Evolutionary conservation across 352 stramenopile genomes (phyloP).

Genomic region (Peronospora belbahrii): DNA sequence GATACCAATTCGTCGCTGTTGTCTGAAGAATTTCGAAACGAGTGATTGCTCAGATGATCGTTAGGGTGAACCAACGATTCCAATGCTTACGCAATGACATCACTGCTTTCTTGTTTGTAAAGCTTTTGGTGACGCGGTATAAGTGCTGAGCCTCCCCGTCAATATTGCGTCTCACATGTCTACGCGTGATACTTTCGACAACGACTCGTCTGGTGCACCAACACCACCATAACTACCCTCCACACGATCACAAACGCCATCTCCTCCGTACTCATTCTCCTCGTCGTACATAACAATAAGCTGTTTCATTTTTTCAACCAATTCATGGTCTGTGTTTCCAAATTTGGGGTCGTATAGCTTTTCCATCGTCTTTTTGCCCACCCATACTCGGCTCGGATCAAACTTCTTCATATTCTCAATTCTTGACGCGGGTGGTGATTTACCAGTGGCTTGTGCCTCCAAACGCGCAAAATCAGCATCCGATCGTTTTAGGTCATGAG

Average conservation of each 20-base stretch:
- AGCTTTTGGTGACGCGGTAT: no score
- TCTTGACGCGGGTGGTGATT: conserved; percentile 4
- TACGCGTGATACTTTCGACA: no score
- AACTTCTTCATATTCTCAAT: conserved; percentile 33
- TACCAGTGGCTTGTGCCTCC: conserved; percentile 25
- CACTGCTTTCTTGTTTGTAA: no score
- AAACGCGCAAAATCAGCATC: conserved; percentile 24
- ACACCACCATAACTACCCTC: conserved; percentile 13
- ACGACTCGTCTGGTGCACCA: conserved; percentile 41
- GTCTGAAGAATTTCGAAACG: no score
- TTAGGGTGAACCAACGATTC: no score
- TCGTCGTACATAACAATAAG: conserved; percentile 44
- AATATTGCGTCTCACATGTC: no score
- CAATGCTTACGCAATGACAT: no score
- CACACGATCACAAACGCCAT: background rate
- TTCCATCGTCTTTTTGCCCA: conserved; percentile 55
- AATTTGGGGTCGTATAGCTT: conserved; percentile 56
- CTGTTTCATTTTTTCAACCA: conserved; percentile 49
- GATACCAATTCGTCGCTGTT: no score
- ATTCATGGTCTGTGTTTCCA: conserved; percentile 32
- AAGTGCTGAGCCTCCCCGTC: no score
- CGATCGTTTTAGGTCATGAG: conserved; percentile 21
- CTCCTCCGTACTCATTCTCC: conserved; percentile 28
- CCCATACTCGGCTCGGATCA: conserved; percentile 43
- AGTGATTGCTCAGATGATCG: no score